Conservation (phyloP, 139 green algal genomes). For the Raphidocelis subcapitata region DNA sequence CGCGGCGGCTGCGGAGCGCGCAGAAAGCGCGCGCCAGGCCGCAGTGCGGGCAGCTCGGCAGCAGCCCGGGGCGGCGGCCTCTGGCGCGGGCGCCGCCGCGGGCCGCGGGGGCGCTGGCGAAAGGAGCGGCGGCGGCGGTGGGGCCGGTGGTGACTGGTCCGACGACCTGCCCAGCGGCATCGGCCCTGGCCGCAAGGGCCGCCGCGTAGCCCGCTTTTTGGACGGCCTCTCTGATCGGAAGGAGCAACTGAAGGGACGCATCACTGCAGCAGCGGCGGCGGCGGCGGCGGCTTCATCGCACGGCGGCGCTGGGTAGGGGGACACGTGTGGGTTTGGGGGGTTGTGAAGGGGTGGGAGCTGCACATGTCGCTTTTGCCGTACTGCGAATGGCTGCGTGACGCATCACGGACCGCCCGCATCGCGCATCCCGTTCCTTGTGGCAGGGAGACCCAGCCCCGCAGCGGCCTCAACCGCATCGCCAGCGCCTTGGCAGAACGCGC, state of each 20-base stretch:
- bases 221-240: conserved; percentile 5
- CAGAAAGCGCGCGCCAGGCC: no score
- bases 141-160: background rate
- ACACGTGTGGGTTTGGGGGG: background rate
- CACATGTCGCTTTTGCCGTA: background rate
- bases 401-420: no score
- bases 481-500: background rate
- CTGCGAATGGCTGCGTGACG: no score
- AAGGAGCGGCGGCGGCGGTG: background rate
- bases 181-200: background rate
- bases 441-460: no score
- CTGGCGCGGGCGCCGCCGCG: background rate
- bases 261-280: background rate
- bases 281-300: background rate
- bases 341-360: background rate
- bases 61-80: conserved; percentile 3
- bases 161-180: background rate
- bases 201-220: background rate
- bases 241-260: conserved; percentile 5
- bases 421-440: no score
- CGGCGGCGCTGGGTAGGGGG: background rate
- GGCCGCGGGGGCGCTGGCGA: no score
- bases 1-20: no score
- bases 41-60: no score
- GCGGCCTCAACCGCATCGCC: background rate